Conservation (phyloP, 805 yeast genomes). For the Sugiyamaella mastotermitis region DNA sequence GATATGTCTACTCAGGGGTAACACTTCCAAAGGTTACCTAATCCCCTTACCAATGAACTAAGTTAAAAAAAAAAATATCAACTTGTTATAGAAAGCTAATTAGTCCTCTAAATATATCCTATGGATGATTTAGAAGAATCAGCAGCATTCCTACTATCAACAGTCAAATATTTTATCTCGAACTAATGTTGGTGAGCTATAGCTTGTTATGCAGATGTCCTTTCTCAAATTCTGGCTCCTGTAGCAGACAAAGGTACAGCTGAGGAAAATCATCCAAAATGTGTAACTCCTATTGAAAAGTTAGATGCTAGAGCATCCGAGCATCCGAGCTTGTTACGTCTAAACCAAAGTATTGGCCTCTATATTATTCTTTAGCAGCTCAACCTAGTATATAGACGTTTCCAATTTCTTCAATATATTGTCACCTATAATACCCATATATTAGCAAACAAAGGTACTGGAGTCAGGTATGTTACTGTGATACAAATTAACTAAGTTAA, state of each 20-base stretch:
- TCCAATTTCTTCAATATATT: too few species aligned
- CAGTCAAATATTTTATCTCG: constrained; percentile 75
- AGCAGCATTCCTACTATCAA: constrained; percentile 80
- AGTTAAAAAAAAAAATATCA: too few species aligned
- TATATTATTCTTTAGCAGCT: constrained; percentile 60
- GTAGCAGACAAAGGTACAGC: constrained; percentile 83
- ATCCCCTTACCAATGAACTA: too few species aligned
- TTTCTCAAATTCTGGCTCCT: constrained; percentile 69
- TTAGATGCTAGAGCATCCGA: constrained; percentile 51
- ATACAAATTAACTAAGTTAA: too few species aligned
- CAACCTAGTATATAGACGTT: too few species aligned
- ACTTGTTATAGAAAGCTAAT: too few species aligned
- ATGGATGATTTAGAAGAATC: constrained; percentile 87
- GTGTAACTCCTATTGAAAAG: constrained; percentile 74
- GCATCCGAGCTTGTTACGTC: constrained; percentile 37
- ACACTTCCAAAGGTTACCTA: too few species aligned
- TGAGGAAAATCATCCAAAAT: constrained; percentile 91
- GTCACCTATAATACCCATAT: too few species aligned
- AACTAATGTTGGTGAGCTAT: constrained; percentile 36
- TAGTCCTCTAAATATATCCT: constrained; percentile 76
- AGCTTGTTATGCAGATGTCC: constrained; percentile 82
- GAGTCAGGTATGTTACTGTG: too few species aligned
- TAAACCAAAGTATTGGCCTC: constrained; percentile 45
- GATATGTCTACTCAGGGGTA: too few species aligned
- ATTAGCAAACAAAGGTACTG: too few species aligned